Percentiles rank a stretch among this genome's conserved stretches.
Evolutionary conservation across 768 basidiomycete genomes (phyloP).

Genomic region (Phaeotremella fagi): DNA sequence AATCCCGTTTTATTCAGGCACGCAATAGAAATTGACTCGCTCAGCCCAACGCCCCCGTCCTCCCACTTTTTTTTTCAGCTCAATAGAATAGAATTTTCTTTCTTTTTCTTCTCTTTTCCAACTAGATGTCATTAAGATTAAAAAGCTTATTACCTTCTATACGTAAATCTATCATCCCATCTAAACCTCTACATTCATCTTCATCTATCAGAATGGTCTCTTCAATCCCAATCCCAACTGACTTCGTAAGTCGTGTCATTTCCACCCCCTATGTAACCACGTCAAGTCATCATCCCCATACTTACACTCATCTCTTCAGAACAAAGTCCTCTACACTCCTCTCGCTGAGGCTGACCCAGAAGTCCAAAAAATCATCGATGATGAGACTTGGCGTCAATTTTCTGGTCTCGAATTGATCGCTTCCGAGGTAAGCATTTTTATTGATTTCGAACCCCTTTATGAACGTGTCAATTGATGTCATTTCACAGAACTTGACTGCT

Average conservation of each 20-base stretch:
- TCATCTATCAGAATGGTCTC: conserved; percentile 43
- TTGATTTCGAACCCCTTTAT: background rate
- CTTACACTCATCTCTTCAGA: conserved; percentile 56
- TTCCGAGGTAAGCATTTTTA: conserved; percentile 68
- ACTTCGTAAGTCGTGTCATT: conserved; percentile 45
- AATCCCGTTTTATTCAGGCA: too few species aligned
- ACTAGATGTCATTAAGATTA: conserved; percentile 18
- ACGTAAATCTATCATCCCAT: conserved; percentile 2
- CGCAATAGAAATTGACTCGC: too few species aligned
- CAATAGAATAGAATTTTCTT: background rate
- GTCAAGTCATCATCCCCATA: too few species aligned
- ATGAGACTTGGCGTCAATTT: conserved; percentile 95
- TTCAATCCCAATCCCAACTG: conserved; percentile 49
- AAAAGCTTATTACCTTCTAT: conserved; percentile 18
- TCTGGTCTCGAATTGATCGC: conserved; percentile 98
- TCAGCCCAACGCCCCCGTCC: too few species aligned
- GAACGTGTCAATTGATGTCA: too few species aligned
- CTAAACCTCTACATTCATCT: background rate
- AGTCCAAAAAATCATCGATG: conserved; percentile 92
- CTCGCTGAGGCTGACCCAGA: conserved; percentile 89
- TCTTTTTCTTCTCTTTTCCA: background rate
- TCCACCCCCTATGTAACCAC: too few species aligned
- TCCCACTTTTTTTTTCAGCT: too few species aligned
- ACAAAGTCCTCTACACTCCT: conserved; percentile 82
- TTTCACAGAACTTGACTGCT: conserved; percentile 97